A percentile compares a stretch with the other conserved stretches of the same genome.
Evolutionary conservation across 2,329 filamentous ascomycete genomes (phyloP).

Genomic region (Colletotrichum noveboracense): DNA sequence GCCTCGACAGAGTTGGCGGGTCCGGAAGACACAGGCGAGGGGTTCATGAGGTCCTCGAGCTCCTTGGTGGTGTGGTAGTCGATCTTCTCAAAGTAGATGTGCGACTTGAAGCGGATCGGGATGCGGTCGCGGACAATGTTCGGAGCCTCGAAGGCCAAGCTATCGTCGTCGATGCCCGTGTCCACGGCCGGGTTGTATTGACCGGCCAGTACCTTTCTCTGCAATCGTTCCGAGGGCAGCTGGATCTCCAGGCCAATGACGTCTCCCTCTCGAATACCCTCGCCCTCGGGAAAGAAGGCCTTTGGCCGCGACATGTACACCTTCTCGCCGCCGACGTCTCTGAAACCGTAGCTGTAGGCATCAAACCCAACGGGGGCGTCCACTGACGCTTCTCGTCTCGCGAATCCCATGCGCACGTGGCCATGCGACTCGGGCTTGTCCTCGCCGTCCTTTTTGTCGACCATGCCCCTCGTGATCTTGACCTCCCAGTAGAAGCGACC

Average conservation of each 20-base stretch:
- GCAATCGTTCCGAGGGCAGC: constrained; percentile 82
- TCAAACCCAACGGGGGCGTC: constrained; percentile 88
- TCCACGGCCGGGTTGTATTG: constrained; percentile 89
- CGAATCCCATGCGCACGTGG: constrained; percentile 87
- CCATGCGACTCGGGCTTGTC: constrained; percentile 54
- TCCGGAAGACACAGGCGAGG: constrained; percentile 55
- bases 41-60: constrained; percentile 83
- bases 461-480: constrained; percentile 80
- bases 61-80: constrained; percentile 89
- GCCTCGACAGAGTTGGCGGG: constrained; percentile 54
- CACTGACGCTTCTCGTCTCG: constrained; percentile 78
- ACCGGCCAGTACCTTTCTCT: constrained; percentile 86
- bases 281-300: constrained; percentile 80
- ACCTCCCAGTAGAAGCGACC: constrained; percentile 95
- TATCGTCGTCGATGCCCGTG: constrained; percentile 60
- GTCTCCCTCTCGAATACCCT: constrained; percentile 86
- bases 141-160: constrained; percentile 60
- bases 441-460: constrained; percentile 44
- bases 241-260: constrained; percentile 94
- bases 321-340: constrained; percentile 88
- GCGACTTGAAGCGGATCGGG: constrained; percentile 90
- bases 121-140: constrained; percentile 96
- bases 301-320: constrained; percentile 94
- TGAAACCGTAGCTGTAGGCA: constrained; percentile 91
- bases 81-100: constrained; percentile 92